These are phyloP conservation scores for Pulveroboletus sp. DNA, from an alignment of 768 basidiomycete genomes.

Conservation along the genomic window DNA sequence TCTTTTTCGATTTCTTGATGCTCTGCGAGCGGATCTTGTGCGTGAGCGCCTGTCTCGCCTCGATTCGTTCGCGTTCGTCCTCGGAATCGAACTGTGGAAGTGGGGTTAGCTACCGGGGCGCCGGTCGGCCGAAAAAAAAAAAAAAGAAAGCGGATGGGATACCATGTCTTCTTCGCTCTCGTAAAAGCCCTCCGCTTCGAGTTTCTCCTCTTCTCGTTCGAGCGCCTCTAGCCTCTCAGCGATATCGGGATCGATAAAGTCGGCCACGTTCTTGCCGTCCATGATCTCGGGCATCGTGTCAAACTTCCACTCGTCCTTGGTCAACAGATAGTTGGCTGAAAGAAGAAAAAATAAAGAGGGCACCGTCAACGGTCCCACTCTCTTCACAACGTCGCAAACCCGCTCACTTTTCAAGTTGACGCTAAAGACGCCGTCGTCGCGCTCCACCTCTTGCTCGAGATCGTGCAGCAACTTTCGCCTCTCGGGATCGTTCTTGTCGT, in stretches of 20 bases:
- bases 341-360: too few species aligned
- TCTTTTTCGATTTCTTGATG: conserved; percentile 85
- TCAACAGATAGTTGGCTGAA: conserved; percentile 85
- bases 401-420: conserved; percentile 80
- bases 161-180: conserved; percentile 86
- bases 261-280: conserved; percentile 98
- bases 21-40: conserved; percentile 71
- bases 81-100: conserved; percentile 48
- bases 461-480: conserved; percentile 72
- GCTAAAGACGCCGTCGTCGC: conserved; percentile 86
- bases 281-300: conserved; percentile 98
- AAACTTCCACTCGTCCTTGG: conserved; percentile 90
- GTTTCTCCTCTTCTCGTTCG: conserved; percentile 91
- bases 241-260: conserved; percentile 98
- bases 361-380: too few species aligned
- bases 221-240: conserved; percentile 94
- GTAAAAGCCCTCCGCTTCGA: conserved; percentile 95
- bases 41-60: conserved; percentile 53
- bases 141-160: too few species aligned
- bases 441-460: conserved; percentile 80
- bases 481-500: conserved; percentile 84
- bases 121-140: not conserved
- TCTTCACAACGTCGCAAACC: too few species aligned
- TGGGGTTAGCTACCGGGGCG: not conserved
- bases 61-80: conserved; percentile 75